Percentiles rank a stretch among this genome's conserved stretches.
Evolutionary conservation across 805 yeast species (phyloP).

Genomic region (Myxozyma neglecta): DNA sequence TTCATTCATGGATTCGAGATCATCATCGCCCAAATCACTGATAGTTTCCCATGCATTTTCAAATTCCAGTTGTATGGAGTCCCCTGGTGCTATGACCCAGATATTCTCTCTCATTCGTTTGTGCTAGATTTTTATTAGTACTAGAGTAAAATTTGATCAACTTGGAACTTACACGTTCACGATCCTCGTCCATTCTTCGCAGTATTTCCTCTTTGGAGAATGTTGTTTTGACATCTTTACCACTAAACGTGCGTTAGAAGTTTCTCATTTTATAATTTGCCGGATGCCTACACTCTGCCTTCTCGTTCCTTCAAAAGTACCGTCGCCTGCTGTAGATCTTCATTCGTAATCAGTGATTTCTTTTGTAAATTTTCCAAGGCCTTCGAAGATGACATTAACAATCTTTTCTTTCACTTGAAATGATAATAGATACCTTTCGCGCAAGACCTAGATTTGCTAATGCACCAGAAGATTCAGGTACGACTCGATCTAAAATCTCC

Average conservation of each 20-base stretch:
- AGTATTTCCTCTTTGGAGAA: conserved; percentile 56
- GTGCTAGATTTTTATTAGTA: conserved; percentile 36
- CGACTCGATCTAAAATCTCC: conserved; percentile 37
- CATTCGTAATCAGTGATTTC: conserved; percentile 18
- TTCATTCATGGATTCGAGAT: conserved; percentile 26
- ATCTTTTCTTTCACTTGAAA: not conserved
- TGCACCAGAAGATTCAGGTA: conserved; percentile 36
- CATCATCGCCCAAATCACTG: conserved; percentile 30
- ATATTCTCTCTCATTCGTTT: conserved; percentile 77
- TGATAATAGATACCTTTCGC: conserved; percentile 8
- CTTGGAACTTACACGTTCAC: conserved; percentile 59
- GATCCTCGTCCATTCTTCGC: conserved; percentile 84
- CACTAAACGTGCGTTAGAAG: conserved; percentile 2
- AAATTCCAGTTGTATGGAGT: conserved; percentile 28
- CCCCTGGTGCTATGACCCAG: conserved; percentile 58
- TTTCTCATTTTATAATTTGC: not conserved
- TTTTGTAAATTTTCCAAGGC: conserved; percentile 25
- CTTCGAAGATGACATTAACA: conserved; percentile 1
- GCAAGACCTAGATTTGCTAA: conserved; percentile 30
- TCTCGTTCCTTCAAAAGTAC: not conserved
- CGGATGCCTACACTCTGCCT: conserved; percentile 7
- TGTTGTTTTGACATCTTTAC: conserved; percentile 3
- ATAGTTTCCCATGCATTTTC: conserved; percentile 30
- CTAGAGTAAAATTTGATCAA: too few species aligned
- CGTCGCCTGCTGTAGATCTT: conserved; percentile 15